Base-by-base conservation (phyloP, 768 basidiomycete genomes). In the Pisolithus tinctorius region DNA sequence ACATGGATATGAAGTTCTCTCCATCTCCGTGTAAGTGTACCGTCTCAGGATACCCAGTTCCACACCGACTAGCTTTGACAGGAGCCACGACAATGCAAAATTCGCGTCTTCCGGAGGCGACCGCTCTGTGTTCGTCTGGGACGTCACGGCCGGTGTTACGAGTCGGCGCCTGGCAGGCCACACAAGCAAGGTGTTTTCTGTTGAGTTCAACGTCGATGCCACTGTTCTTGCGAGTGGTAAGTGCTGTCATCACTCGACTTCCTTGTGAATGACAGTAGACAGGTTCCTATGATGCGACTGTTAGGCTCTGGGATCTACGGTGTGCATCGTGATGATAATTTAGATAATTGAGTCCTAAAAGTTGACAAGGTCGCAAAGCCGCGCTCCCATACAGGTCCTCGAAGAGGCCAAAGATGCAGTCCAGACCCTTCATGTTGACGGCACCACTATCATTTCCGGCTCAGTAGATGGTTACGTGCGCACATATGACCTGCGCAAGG, bases 91-190 rank as follows among this genome's bases (percentile, higher is more conserved):
- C 69, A 99, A 99, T 71, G 84, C 87, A 27, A 86, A 87, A 61
- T 93, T 99, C 60, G 93, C 86, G 13, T 94, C 91, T 3, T 90
- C 86, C 23, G 95, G 95, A 30, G 95, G 95, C 6, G 95, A 99
- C 68, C 83, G 91, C 55, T 84, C 85, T 47, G 84, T 96, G 1
- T 96, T 96, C 58, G 69, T 96, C 23, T 98, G 95, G 95, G 96
- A 99, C 63, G 96, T 99, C 9, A 81, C 86, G 16, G 81, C 87
- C 30, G 95, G 91, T 11, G 78, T 82, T 42, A 92, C 94, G 1
- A 83, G 84, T 39, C 77, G 93, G 38, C 77, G 94, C 50, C 75
- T 96, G 54, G 70, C 88, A 16, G 96, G 93, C 0, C 96, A 99
- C 67, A 80, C 90, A 76, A 81, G 90, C 16, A 93, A 92, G 64